These are phyloP conservation scores for Cercospora brassicicola DNA, from an alignment of 2,329 filamentous ascomycete genomes.

Conservation along the genomic window DNA sequence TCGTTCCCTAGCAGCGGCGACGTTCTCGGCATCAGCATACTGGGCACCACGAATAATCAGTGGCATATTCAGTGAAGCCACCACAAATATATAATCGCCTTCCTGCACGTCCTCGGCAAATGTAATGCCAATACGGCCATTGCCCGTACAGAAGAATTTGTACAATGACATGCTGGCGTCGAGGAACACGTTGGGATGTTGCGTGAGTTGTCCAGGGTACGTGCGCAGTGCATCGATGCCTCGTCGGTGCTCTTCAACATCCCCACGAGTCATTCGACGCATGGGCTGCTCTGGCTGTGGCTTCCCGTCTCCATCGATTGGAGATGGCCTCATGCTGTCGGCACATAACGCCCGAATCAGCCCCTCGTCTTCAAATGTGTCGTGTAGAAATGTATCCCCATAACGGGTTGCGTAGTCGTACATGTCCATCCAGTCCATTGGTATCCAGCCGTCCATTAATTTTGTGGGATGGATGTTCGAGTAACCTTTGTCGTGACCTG, in stretches of 20 bases:
- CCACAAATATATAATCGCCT: neutral
- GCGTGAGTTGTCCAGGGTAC: neutral
- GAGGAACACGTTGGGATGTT: neutral
- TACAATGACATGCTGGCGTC: neutral
- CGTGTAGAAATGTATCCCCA: neutral
- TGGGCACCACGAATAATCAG: neutral
- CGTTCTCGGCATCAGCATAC: neutral
- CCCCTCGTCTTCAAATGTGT: neutral
- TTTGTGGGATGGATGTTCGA: neutral
- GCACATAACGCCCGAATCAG: neutral
- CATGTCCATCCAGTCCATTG: neutral
- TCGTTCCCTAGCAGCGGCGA: neutral
- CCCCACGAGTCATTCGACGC: neutral
- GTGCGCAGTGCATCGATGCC: neutral
- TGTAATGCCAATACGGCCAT: neutral
- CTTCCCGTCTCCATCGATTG: neutral
- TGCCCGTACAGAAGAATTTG: neutral
- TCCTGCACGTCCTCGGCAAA: neutral
- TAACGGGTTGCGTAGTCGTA: neutral
- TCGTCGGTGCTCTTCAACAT: neutral
- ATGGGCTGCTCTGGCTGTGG: neutral
- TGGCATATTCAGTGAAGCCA: neutral
- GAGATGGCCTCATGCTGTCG: neutral
- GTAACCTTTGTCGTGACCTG: neutral
- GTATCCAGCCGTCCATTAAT: neutral